Evolutionary conservation across 495 filamentous ascomycete species (phyloP).

Genomic region (Xylaria nigripes): DNA sequence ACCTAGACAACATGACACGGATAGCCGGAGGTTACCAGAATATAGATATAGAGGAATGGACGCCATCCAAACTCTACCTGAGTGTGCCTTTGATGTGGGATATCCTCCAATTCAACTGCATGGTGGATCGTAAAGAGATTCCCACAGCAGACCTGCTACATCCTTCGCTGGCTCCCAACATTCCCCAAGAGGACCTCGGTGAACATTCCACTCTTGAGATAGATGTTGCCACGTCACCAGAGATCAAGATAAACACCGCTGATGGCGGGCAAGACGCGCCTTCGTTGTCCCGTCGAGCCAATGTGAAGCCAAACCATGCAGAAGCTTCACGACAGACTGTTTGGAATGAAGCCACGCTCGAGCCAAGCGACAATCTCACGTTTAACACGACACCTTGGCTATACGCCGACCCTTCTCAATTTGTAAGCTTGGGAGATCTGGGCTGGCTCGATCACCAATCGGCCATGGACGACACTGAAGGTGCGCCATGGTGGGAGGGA

Average conservation of each 20-base stretch:
- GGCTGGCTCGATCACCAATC: constrained; percentile 31
- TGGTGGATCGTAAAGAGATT: constrained; percentile 15
- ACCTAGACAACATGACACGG: constrained; percentile 34
- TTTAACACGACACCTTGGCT: constrained; percentile 39
- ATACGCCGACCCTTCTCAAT: constrained; percentile 37
- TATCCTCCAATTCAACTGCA: constrained; percentile 35
- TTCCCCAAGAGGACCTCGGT: constrained; percentile 19
- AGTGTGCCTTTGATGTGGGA: constrained; percentile 46
- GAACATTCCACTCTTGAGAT: constrained; percentile 34
- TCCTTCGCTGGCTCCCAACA: constrained; percentile 24
- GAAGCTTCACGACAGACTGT: constrained; percentile 21
- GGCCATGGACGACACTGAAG: constrained; percentile 28
- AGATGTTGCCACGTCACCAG: constrained; percentile 39
- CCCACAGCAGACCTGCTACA: constrained; percentile 15
- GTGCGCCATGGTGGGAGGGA: constrained; percentile 41
- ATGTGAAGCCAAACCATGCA: constrained; percentile 15
- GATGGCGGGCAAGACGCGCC: constrained; percentile 38
- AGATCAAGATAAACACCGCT: constrained; percentile 37
- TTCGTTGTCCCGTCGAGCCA: constrained; percentile 26
- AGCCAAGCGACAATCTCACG: constrained; percentile 39
- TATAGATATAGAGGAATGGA: constrained; percentile 37
- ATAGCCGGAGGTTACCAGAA: constrained; percentile 38
- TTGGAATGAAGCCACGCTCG: constrained; percentile 17
- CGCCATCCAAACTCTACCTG: constrained; percentile 40
- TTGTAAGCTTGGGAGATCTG: constrained; percentile 34